phyloP scores from a whole-genome alignment of 768 basidiomycete species.

The Termitomyces titanicus region DNA sequence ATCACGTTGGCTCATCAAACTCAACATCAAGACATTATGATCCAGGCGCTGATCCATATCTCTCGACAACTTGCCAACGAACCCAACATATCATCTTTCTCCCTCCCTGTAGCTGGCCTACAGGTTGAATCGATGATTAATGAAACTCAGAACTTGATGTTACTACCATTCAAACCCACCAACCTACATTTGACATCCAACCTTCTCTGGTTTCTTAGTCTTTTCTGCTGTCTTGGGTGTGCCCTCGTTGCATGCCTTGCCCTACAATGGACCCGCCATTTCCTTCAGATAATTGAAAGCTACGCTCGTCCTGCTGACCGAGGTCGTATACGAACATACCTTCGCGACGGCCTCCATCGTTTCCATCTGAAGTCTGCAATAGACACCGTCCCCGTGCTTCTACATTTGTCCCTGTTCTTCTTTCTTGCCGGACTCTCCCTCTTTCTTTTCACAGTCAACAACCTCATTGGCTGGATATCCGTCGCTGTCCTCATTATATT shows the following conservation, averaged over 20 bases:
- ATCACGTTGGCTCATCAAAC: neutral
- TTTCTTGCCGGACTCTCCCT: neutral
- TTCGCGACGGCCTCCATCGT: neutral
- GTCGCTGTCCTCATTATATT: neutral
- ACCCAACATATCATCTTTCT: neutral
- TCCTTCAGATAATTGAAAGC: constrained; percentile 2
- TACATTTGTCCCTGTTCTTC: neutral
- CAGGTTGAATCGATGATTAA: neutral
- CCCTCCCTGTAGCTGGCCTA: neutral
- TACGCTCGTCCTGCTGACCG: constrained; percentile 2
- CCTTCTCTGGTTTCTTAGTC: constrained; percentile 22
- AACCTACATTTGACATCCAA: constrained; percentile 18
- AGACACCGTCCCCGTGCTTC: neutral
- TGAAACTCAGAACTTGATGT: neutral
- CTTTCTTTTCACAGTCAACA: neutral
- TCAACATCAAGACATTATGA: neutral
- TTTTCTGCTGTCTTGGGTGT: constrained; percentile 22
- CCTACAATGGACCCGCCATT: constrained; percentile 13
- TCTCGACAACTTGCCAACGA: neutral
- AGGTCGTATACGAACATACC: constrained; percentile 7
- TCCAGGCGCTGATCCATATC: neutral
- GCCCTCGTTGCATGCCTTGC: constrained; percentile 25
- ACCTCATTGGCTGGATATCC: neutral
- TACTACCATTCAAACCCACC: constrained; percentile 7
- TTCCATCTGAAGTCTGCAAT: neutral